phyloP scores from a whole-genome alignment of 2,329 filamentous ascomycete species.

The Thermomyces lanuginosus region DNA sequence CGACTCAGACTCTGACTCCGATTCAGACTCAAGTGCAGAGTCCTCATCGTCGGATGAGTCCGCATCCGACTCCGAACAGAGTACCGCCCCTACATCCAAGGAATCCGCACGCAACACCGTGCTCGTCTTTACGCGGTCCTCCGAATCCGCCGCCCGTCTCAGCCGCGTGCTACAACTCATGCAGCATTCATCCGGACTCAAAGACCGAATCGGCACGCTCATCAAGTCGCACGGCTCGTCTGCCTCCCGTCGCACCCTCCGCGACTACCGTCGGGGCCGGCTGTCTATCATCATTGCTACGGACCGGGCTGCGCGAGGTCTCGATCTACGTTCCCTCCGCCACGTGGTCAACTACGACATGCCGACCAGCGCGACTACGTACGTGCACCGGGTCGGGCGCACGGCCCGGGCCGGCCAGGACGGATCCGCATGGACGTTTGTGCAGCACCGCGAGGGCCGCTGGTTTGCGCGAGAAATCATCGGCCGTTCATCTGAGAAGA shows the following conservation, averaged over 20 bases:
- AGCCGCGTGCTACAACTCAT: constrained; percentile 59
- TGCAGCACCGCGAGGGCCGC: constrained; percentile 63
- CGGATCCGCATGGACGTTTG: constrained; percentile 73
- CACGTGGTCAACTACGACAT: constrained; percentile 93
- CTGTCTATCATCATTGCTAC: constrained; percentile 71
- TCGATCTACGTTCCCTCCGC: constrained; percentile 62
- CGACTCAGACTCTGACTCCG: constrained; percentile 8
- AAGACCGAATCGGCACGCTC: constrained; percentile 47
- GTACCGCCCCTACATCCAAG: constrained; percentile 23
- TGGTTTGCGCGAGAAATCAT: too few species aligned
- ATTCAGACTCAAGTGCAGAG: constrained; percentile 13
- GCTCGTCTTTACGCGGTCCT: constrained; percentile 80
- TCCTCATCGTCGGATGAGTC: constrained; percentile 13
- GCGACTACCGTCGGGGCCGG: constrained; percentile 46
- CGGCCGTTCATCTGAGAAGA: too few species aligned
- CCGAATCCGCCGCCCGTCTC: constrained; percentile 75
- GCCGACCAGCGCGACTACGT: constrained; percentile 61
- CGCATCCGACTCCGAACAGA: constrained; percentile 10
- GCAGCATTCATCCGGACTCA: constrained; percentile 41
- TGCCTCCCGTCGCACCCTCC: constrained; percentile 49
- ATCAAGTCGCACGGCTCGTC: constrained; percentile 64
- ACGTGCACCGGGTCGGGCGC: constrained; percentile 81
- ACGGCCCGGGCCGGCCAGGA: constrained; percentile 65
- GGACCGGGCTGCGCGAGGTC: constrained; percentile 79
- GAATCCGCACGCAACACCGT: constrained; percentile 26